Evolutionary conservation across 2,329 filamentous ascomycete genomes (phyloP), one percentile per base, ranked within the genome.

Genomic region (Penicillium sp.): DNA sequence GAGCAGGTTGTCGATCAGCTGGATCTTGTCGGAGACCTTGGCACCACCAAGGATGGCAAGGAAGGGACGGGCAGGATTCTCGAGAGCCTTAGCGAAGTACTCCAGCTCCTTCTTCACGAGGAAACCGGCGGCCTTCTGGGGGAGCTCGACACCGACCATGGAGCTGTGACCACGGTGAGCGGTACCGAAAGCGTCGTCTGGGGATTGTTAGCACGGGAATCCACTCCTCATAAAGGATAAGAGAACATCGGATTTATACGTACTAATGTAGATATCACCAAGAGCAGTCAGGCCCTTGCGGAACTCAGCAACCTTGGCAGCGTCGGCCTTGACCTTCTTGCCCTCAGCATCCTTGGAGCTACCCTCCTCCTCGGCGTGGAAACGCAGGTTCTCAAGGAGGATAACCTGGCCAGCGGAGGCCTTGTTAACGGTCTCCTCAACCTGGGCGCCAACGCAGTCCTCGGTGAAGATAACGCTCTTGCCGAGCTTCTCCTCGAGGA

Each of bases 31-130:
- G 45, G 91, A 96, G 68, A 99, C 92, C 86, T 99, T 99, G 76
- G 95, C 92, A 68, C 95, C 95, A 70, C 95, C 95, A 53, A 99
- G 90, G 75, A 99, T 99, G 76, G 95, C 96, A 54, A 99, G 88
- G 90, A 99, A 99, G 60, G 95, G 95, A 56, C 93, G 88, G 82
- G 96, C 84, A 61, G 95, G 95, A 69, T 85, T 87, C 83, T 99
- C 95, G 60, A 99, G 90, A 39, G 92, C 95, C 83, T 97, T 87
- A 65, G 95, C 95, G 75, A 99, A 99, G 88, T 99, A 99, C 76
- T 99, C 95, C 63, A 99, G 90, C 81, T 99, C 95, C 85, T 98
- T 99, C 90, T 99, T 99, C 84, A 99, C 92, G 72, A 99, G 87
- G 88, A 97, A 99, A 62, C 95, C 95, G 56, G 93, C 91, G 10